A percentile compares a stretch with the other conserved stretches of the same genome.
phyloP scores from a whole-genome alignment of 139 green algal species.

The Parachlorella kessleri region DNA sequence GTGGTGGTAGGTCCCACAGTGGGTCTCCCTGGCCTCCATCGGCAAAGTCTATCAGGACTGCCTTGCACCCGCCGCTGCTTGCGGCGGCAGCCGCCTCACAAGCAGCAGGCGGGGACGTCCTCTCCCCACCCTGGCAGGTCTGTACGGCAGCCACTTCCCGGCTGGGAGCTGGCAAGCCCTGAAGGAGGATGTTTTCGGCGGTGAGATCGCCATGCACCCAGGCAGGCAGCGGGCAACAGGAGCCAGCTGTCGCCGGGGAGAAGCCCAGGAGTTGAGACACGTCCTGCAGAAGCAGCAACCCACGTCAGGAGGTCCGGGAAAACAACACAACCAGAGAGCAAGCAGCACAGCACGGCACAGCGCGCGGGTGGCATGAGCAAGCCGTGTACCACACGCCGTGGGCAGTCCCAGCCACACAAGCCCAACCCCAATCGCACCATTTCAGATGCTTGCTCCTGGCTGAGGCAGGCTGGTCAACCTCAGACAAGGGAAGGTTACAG shows the following conservation, averaged over 20 bases:
- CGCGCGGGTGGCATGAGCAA: no score
- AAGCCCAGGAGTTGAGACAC: not conserved
- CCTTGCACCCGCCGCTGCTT: not conserved
- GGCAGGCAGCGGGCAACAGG: not conserved
- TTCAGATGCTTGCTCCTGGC: no score
- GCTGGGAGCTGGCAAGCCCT: no score
- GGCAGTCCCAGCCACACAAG: no score
- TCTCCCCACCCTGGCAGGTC: not conserved
- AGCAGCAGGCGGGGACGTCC: not conserved
- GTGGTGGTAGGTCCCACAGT: constrained; percentile 43
- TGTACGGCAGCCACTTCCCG: no score
- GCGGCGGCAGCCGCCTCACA: not conserved
- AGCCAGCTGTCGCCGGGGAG: not conserved
- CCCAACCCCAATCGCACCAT: no score
- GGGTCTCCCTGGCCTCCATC: constrained; percentile 49
- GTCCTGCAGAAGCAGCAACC: not conserved
- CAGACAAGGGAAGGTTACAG: no score
- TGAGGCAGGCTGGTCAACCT: no score
- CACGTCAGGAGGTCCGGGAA: no score
- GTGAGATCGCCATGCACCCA: constrained; percentile 49
- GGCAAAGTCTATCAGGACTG: constrained; percentile 43
- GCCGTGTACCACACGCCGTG: no score
- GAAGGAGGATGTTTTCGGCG: constrained; percentile 38
- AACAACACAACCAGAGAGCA: no score
- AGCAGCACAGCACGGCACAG: no score